Evolutionary conservation across 169 alveolate species (phyloP), one percentile per base, ranked within the genome.

Genomic region (Theileria orientalis): DNA sequence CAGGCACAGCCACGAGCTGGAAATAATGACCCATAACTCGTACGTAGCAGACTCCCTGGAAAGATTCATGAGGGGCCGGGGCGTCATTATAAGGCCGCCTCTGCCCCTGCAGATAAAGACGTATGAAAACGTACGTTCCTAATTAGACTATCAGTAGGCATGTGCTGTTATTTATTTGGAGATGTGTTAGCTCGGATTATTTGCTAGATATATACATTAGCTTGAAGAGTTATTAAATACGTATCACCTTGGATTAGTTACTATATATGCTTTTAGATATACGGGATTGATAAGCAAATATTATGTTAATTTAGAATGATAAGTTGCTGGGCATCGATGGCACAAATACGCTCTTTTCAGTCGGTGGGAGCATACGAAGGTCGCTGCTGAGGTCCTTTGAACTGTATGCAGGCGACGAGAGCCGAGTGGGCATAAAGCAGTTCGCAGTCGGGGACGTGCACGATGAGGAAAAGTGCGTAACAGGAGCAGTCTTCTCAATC

Each of bases 371-470:
- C 30, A 40, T 72, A 0, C 40, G 59, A 0, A 11, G 21, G 32
- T 37, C 52, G 16, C 30, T n/a, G 11, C 35, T 66, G 41, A 69
- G 44, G 49, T 29, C 66, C 7, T 76, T 64, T 40, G 52, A 47
- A 14, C 25, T 51, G 44, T 46, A 46, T 35, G 1, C 76, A 14
- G 51, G 60, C 8, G 52, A 62, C 47, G 47, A 62, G 16, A 32
- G 61, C 32, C 40, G 66, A 25, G 19, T 72, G 13, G 59, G 62
- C 1, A 19, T 72, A 47, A 78, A 70, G 69, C 66, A 64, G 35
- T 78, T 78, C 71, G n/a, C 59, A 6, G 77, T 71, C 5, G 83
- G 83, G 23, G 83, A 78, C 29, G 60, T 69, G 37, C 69, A 35
- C 61, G 51, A 42, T 21, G 73, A 54, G 7, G 69, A 27, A 19